phyloP scores from a whole-genome alignment of 2,329 filamentous ascomycete species.

The Sodiomyces alkalinus region DNA sequence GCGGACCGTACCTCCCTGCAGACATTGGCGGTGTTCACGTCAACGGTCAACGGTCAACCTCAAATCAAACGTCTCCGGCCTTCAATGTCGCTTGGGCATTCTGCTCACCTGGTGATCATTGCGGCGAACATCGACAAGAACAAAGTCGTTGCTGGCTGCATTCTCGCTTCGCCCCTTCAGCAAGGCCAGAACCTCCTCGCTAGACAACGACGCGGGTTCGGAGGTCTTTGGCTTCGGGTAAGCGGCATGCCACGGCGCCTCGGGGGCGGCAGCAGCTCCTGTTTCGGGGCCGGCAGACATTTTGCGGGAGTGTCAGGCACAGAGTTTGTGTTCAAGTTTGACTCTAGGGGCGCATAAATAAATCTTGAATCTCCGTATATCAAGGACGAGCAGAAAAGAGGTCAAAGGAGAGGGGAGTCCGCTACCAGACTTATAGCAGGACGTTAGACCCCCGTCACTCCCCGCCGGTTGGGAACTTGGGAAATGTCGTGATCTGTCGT shows the following conservation, averaged over 20 bases:
- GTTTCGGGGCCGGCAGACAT: too few species aligned
- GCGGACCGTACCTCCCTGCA: constrained; percentile 38
- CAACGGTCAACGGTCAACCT: neutral
- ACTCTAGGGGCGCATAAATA: too few species aligned
- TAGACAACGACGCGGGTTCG: neutral
- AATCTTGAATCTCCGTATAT: too few species aligned
- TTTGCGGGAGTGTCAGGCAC: too few species aligned
- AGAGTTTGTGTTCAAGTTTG: too few species aligned
- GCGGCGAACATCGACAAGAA: neutral
- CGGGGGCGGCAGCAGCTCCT: too few species aligned
- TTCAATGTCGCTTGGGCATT: neutral
- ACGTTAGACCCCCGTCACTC: too few species aligned
- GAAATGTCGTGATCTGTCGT: too few species aligned
- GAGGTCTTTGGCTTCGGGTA: neutral
- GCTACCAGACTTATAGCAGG: too few species aligned
- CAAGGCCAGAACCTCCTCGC: neutral
- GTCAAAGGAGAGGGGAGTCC: too few species aligned
- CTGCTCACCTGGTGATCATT: neutral
- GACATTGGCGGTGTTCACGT: neutral
- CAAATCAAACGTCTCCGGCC: neutral
- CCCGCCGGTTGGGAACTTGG: too few species aligned
- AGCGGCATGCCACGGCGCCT: neutral
- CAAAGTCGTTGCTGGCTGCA: neutral
- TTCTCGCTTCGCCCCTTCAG: neutral
- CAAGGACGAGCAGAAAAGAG: too few species aligned